Evolutionary conservation across 257 asterid species (phyloP), one percentile per base, ranked within the genome.

Genomic region (Rhazya stricta): DNA sequence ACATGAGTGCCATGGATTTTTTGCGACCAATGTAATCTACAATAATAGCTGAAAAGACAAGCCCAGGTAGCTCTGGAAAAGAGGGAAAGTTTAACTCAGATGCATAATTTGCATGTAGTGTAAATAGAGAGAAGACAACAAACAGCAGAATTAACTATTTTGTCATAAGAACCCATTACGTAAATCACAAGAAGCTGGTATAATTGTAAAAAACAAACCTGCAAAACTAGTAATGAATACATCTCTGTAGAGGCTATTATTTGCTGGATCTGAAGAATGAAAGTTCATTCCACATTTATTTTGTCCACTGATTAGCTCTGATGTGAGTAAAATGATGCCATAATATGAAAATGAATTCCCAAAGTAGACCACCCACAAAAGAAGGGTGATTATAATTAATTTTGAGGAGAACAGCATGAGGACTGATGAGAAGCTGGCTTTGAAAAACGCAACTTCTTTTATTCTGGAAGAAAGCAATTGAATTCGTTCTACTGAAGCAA

Each of bases 51-150:
- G 94, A 79, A 61, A 92, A 50, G 43, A 86, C 74, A 74, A 88
- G 78, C 67, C 94, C 98, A 41, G 98, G 96, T 82, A 90, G 85
- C 90, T 91, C 97, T 90, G 94, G 27, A 86, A 76, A 57, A 34
- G 25, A 27, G 58, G 79, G 39, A 77, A 57, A 63, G 58, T 54
- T 30, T 53, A 73, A 66, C 51, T 69, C 36, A 29, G 15, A 15
- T 72, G 68, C 13, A 21, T 74, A 56, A 69, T 50, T 30, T 6
- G 25, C 25, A 62, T 19, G 7, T 21, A 39, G 41, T 5, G 39
- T 65, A 58, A 48, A 41, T 46, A 39, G 61, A 67, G 54, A 67
- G 57, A 61, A 68, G 23, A 19, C 36, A 37, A 16, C 12, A 16
- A 61, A 42, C 29, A 63, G 37, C 60, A 39, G 67, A 70, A 69